Evolutionary conservation across 177 flowering plant genomes (phyloP).

Genomic region (Vitis hybrid): DNA sequence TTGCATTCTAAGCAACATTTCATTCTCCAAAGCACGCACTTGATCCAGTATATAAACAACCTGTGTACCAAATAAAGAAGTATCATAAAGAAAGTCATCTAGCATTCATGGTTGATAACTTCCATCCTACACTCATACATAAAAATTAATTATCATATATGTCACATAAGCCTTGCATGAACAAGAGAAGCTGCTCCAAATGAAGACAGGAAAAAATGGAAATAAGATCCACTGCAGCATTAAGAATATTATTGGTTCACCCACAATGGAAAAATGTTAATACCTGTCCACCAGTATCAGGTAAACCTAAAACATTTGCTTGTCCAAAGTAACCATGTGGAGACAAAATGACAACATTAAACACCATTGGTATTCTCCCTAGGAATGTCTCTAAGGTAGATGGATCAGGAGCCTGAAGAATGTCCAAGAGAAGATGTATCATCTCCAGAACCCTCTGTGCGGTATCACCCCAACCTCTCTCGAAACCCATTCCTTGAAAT

Average conservation of each 20-base stretch:
- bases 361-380: constrained; percentile 93
- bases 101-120: too few species aligned
- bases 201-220: background rate
- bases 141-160: too few species aligned
- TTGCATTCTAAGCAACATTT: constrained; percentile 77
- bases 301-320: constrained; percentile 94
- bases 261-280: background rate
- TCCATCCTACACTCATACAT: too few species aligned
- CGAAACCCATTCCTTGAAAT: constrained; percentile 91
- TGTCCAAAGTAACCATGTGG: constrained; percentile 99
- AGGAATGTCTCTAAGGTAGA: constrained; percentile 79
- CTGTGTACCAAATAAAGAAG: constrained; percentile 31
- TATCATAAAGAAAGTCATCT: too few species aligned
- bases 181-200: background rate
- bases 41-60: constrained; percentile 95
- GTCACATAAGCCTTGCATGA: too few species aligned
- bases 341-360: constrained; percentile 91
- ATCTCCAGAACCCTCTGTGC: constrained; percentile 64
- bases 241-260: background rate
- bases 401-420: constrained; percentile 97
- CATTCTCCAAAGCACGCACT: constrained; percentile 93
- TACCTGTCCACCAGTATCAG: constrained; percentile 99
- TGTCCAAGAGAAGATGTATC: constrained; percentile 84
- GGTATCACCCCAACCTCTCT: constrained; percentile 95
- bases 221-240: background rate